Evolutionary conservation across 83 land plant species (phyloP).

Genomic region (Isoetes engelmannii): DNA sequence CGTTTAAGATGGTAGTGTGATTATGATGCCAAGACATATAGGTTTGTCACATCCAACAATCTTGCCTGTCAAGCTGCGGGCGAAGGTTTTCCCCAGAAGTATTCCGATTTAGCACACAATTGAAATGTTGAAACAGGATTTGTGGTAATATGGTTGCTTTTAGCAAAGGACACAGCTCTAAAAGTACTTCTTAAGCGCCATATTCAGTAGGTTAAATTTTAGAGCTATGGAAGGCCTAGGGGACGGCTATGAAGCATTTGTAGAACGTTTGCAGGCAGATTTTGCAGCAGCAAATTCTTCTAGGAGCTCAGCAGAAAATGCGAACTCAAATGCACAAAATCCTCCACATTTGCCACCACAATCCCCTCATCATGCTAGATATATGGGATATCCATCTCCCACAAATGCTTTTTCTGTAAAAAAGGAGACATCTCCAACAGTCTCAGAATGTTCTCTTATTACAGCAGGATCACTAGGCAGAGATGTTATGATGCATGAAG

Average conservation of each 20-base stretch:
- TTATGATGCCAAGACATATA: no score
- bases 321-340: conserved; percentile 11
- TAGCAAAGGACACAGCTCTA: no score
- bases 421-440: conserved; percentile 29
- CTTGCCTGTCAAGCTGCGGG: no score
- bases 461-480: conserved; percentile 15
- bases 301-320: conserved; percentile 16
- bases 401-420: conserved; percentile 34
- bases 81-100: no score
- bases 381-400: conserved; percentile 37
- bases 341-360: conserved; percentile 26
- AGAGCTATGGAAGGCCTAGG: conserved; percentile 34
- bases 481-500: conserved; percentile 34
- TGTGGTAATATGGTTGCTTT: no score
- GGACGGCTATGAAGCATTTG: conserved; percentile 41
- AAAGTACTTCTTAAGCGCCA: no score
- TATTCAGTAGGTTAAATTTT: no score
- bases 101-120: no score
- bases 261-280: conserved; percentile 37
- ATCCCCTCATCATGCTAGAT: conserved; percentile 26
- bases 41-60: no score
- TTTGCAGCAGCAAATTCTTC: conserved; percentile 23
- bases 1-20: no score
- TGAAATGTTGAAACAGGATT: no score
- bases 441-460: conserved; percentile 30